These are phyloP conservation scores for Erucastrum elatum DNA, from an alignment of 345 rosid genomes.

Conservation along the genomic window DNA sequence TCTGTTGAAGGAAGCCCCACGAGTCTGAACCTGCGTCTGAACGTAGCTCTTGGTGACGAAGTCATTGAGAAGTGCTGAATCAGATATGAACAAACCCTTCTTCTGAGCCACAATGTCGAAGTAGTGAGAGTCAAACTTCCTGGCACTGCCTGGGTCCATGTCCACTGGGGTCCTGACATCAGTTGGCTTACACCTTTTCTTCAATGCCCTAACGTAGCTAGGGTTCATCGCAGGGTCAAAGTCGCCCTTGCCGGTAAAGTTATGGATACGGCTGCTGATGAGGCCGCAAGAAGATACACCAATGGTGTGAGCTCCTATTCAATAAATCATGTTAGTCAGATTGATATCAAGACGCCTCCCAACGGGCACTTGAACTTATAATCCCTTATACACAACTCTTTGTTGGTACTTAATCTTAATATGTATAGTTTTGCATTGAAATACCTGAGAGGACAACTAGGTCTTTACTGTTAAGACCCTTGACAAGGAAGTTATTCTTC, in stretches of 20 bases:
- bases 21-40: not conserved
- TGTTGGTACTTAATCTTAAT: not conserved
- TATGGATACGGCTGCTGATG: constrained; percentile 6
- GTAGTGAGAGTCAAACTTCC: constrained; percentile 4
- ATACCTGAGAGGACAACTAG: constrained; percentile 50
- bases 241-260: not conserved
- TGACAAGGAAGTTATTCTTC: constrained; percentile 42
- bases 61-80: constrained; percentile 6
- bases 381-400: too few relatives aligned
- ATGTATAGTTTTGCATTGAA: constrained; percentile 12
- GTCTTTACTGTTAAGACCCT: constrained; percentile 54
- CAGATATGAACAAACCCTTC: constrained; percentile 5
- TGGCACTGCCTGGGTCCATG: constrained; percentile 1
- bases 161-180: not conserved
- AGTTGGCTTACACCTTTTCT: constrained; percentile 1
- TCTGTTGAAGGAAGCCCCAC: not conserved
- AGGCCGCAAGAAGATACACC: not conserved
- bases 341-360: too few relatives aligned
- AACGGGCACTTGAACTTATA: too few relatives aligned
- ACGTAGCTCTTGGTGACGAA: not conserved
- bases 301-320: constrained; percentile 8
- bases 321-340: not conserved
- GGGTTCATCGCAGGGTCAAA: constrained; percentile 5
- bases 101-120: not conserved
- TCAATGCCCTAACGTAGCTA: constrained; percentile 6